Evolutionary conservation across 208 protist species (phyloP).

Genomic region (Crithidia thermophila): DNA sequence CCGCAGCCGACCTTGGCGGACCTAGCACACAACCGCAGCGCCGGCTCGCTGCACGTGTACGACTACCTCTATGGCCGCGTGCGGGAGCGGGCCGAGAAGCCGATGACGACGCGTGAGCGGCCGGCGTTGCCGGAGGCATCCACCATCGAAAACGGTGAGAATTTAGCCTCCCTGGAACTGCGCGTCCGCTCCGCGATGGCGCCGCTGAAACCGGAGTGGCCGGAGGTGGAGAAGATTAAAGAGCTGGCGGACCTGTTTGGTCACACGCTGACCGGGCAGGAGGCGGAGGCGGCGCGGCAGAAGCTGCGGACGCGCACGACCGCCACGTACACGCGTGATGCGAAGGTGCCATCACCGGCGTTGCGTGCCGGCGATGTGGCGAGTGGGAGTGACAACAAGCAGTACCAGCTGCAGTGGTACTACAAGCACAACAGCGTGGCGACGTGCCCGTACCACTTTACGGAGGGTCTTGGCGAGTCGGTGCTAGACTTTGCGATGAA

Average conservation of each 20-base stretch:
- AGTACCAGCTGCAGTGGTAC: slow-evolving; percentile 51
- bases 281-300: background rate
- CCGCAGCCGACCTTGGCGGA: slow-evolving; percentile 22
- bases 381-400: slow-evolving; percentile 21
- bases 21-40: slow-evolving; percentile 11
- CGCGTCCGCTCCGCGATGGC: slow-evolving; percentile 18
- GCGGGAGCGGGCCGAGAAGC: slow-evolving; percentile 7
- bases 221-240: background rate
- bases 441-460: slow-evolving; percentile 67
- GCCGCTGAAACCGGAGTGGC: slow-evolving; percentile 15
- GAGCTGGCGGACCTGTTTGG: slow-evolving; percentile 8
- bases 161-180: slow-evolving; percentile 6
- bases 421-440: slow-evolving; percentile 52
- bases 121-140: slow-evolving; percentile 17
- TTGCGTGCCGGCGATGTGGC: slow-evolving; percentile 45
- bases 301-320: slow-evolving; percentile 4
- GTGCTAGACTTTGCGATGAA: slow-evolving; percentile 60
- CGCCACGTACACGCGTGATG: slow-evolving; percentile 10
- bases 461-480: slow-evolving; percentile 42
- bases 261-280: background rate
- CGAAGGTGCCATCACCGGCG: slow-evolving; percentile 1
- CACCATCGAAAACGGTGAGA: slow-evolving; percentile 27
- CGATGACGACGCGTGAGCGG: slow-evolving; percentile 12
- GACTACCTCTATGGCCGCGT: slow-evolving; percentile 39
- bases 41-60: slow-evolving; percentile 29